Conservation (phyloP, 331 rosid genomes). For the Quercus lobata region DNA sequence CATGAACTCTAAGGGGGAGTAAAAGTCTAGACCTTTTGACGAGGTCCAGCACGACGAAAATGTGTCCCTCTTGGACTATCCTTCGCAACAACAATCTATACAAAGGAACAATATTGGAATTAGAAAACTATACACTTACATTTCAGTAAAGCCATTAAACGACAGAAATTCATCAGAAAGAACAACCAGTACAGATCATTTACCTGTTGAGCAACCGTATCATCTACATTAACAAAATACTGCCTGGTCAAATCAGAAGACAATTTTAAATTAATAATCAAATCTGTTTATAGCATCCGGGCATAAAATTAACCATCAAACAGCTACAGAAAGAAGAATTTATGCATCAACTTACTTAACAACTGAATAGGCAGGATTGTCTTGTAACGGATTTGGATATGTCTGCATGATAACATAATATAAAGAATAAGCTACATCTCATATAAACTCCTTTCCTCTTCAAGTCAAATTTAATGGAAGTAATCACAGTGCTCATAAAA, state of each 20-base stretch:
- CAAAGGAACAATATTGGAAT: neutral
- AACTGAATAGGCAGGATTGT: conserved; percentile 40
- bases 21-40: conserved; percentile 34
- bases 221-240: conserved; percentile 44
- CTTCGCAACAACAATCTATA: conserved; percentile 34
- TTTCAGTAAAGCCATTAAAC: neutral
- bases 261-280: neutral
- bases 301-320: neutral
- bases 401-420: conserved; percentile 25
- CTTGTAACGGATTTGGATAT: conserved; percentile 42
- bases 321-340: neutral
- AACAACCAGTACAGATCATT: neutral
- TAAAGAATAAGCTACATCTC: neutral
- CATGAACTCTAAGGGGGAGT: too few species aligned
- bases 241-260: conserved; percentile 28
- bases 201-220: conserved; percentile 42
- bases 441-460: neutral
- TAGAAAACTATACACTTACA: neutral
- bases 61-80: conserved; percentile 36
- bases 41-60: conserved; percentile 53
- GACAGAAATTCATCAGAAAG: neutral
- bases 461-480: neutral
- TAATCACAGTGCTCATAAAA: neutral
- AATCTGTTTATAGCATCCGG: neutral
- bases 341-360: conserved; percentile 25